These are phyloP conservation scores for Nematocida minor DNA, from an alignment of 371 early-diverging fungal genomes.

Conservation along the genomic window DNA sequence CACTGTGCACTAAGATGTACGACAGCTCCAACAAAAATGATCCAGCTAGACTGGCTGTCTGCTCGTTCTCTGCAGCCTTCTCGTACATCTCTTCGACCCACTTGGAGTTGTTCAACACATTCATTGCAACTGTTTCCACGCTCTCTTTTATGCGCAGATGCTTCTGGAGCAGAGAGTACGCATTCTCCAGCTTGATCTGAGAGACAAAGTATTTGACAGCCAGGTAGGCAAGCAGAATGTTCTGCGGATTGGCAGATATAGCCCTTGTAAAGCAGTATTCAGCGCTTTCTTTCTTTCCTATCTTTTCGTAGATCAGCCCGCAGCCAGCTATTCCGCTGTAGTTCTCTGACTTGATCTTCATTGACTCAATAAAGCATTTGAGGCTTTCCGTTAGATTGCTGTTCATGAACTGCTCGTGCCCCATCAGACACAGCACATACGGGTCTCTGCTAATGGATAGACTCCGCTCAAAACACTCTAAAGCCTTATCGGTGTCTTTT, in stretches of 20 bases:
- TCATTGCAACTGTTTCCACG: neutral
- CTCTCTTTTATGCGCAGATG: conserved; percentile 15
- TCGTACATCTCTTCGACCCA: neutral
- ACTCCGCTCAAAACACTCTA: conserved; percentile 58
- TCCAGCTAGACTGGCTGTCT: neutral
- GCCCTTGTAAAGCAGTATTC: conserved; percentile 57
- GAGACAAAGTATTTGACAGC: conserved; percentile 58
- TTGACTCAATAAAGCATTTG: conserved; percentile 55
- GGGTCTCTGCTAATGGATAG: conserved; percentile 54
- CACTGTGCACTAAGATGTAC: conserved; percentile 5
- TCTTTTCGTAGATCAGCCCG: conserved; percentile 61
- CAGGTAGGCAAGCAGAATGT: conserved; percentile 54
- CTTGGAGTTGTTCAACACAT: conserved; percentile 1
- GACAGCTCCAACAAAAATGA: conserved; percentile 28
- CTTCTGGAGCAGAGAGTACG: conserved; percentile 41
- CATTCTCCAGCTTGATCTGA: conserved; percentile 38
- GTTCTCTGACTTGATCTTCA: conserved; percentile 55
- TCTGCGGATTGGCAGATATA: conserved; percentile 54
- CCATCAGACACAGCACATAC: conserved; percentile 61
- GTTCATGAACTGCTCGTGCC: conserved; percentile 63
- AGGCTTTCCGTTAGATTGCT: conserved; percentile 60
- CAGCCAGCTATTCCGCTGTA: conserved; percentile 63
- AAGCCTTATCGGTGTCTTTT: conserved; percentile 54
- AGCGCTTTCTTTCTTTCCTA: conserved; percentile 57
- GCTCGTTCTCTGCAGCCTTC: conserved; percentile 7